Evolutionary conservation across 768 basidiomycete genomes (phyloP).

Genomic region (Phylloporus sp.): DNA sequence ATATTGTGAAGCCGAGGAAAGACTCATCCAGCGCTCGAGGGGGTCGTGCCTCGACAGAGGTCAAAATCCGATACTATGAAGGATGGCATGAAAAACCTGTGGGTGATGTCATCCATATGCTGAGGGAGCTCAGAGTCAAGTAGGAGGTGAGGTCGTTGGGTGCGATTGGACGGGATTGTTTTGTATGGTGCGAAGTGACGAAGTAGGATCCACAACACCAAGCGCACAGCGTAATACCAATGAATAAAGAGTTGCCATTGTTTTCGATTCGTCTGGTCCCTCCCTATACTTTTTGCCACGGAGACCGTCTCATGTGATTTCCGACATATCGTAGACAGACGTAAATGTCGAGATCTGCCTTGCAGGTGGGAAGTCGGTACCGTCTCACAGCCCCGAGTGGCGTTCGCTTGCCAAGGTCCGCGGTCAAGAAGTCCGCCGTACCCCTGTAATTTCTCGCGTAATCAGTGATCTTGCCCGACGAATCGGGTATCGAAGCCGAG

Average conservation of each 20-base stretch:
- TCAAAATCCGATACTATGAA: slow-evolving; percentile 10
- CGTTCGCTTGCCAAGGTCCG: background rate
- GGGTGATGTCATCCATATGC: slow-evolving; percentile 27
- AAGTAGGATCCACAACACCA: no score
- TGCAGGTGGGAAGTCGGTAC: background rate
- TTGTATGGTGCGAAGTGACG: background rate
- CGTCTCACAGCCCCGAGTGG: slow-evolving; percentile 14
- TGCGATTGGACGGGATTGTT: background rate
- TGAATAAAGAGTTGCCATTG: no score
- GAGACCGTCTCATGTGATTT: slow-evolving; percentile 5
- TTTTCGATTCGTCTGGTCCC: background rate
- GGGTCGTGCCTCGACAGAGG: background rate
- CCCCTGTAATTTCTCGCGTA: slow-evolving; percentile 11
- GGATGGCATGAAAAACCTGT: slow-evolving; percentile 24
- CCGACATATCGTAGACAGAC: background rate
- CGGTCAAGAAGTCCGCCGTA: background rate
- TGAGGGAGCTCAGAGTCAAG: slow-evolving; percentile 24
- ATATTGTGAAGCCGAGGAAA: background rate
- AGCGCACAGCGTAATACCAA: no score
- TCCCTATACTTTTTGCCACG: background rate
- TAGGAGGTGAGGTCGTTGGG: slow-evolving; percentile 1
- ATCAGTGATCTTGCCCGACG: background rate
- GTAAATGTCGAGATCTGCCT: background rate
- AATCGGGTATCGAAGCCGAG: background rate
- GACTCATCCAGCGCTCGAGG: background rate